Conservation (phyloP, 495 filamentous ascomycete genomes). For the Penicillium bovifimosum region DNA sequence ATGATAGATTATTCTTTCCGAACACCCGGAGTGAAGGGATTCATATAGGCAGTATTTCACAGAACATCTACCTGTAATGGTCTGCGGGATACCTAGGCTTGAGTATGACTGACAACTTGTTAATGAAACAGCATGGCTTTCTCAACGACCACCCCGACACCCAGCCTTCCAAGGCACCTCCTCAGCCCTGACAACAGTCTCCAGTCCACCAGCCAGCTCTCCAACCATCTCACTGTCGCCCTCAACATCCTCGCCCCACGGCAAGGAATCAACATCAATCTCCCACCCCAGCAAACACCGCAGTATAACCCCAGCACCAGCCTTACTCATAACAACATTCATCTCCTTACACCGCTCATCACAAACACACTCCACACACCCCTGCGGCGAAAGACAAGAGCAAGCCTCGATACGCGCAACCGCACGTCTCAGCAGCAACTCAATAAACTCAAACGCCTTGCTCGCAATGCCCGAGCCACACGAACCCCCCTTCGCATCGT, state of each 20-base stretch:
- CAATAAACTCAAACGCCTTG: slow-evolving; percentile 91
- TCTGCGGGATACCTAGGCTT: background rate
- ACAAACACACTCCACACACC: slow-evolving; percentile 86
- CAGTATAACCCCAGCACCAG: slow-evolving; percentile 74
- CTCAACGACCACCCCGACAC: slow-evolving; percentile 11
- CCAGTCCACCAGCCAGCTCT: slow-evolving; percentile 61
- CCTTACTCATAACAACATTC: slow-evolving; percentile 92
- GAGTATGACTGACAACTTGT: background rate
- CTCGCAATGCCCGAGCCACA: slow-evolving; percentile 78
- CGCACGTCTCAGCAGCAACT: slow-evolving; percentile 70
- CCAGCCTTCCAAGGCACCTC: slow-evolving; percentile 51
- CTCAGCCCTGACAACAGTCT: slow-evolving; percentile 74
- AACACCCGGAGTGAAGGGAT: no score
- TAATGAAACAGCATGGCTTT: background rate
- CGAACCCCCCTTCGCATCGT: slow-evolving; percentile 85
- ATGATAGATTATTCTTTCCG: no score
- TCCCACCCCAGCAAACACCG: slow-evolving; percentile 66
- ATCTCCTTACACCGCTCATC: slow-evolving; percentile 80
- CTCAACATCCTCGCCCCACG: slow-evolving; percentile 65
- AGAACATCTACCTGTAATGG: no score
- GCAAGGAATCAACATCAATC: slow-evolving; percentile 68
- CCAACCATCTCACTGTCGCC: slow-evolving; percentile 38
- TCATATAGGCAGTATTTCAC: no score
- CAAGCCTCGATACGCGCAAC: slow-evolving; percentile 74
- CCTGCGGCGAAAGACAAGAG: slow-evolving; percentile 52